Evolutionary conservation across 1,139 yeast species (phyloP).

Genomic region (Saccharomyces hybrid): DNA sequence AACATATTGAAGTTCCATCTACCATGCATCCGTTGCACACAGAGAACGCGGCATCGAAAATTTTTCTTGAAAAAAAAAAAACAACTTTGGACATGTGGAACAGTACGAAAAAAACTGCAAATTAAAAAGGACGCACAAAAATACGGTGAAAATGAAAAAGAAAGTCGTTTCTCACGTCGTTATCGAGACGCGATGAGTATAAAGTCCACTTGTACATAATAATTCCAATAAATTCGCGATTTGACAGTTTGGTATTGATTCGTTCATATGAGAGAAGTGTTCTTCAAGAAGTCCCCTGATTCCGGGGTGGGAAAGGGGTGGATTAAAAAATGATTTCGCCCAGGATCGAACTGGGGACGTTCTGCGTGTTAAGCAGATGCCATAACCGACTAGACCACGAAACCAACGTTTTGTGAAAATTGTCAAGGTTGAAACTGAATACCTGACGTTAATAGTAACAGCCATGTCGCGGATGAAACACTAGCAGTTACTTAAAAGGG

Average conservation of each 20-base stretch:
- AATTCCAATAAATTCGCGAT: too few species aligned
- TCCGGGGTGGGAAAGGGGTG: too few species aligned
- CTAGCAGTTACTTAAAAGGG: background rate
- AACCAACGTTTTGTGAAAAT: slow-evolving; percentile 33
- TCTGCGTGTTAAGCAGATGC: slow-evolving; percentile 99
- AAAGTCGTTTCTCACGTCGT: background rate
- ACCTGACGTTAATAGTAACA: too few species aligned
- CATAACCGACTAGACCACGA: slow-evolving; percentile 98
- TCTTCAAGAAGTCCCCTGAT: too few species aligned
- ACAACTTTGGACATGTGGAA: background rate
- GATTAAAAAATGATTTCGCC: slow-evolving; percentile 67
- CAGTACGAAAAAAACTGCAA: background rate
- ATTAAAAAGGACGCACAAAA: background rate
- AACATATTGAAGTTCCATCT: background rate
- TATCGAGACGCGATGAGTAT: background rate
- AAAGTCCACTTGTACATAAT: too few species aligned
- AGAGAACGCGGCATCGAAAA: slow-evolving; percentile 1
- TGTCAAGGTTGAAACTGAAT: too few species aligned
- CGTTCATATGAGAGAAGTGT: too few species aligned
- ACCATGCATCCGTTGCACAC: background rate
- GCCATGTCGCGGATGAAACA: background rate
- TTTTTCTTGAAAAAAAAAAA: background rate
- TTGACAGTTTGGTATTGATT: too few species aligned
- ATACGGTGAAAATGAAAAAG: background rate
- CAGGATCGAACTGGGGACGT: slow-evolving; percentile 99